These are phyloP conservation scores for Ascochyta pisi DNA, from an alignment of 2,329 filamentous ascomycete genomes.

Conservation along the genomic window DNA sequence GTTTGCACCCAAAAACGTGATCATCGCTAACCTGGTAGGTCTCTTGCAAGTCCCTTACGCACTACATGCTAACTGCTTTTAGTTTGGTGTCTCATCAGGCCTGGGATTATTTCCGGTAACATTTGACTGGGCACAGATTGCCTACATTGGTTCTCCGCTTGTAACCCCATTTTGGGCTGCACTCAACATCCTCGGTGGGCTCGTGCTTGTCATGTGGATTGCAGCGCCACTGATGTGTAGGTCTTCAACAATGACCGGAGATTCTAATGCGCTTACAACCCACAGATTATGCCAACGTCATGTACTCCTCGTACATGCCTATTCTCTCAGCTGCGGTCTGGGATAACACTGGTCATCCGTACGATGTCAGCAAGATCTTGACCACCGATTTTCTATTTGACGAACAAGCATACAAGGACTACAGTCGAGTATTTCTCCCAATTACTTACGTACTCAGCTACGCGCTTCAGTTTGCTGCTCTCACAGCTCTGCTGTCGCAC, in stretches of 20 bases:
- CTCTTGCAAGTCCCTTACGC: not conserved
- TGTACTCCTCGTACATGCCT: slow-evolving; percentile 85
- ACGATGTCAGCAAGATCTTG: slow-evolving; percentile 81
- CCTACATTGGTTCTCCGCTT: slow-evolving; percentile 83
- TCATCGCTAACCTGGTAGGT: slow-evolving; percentile 75
- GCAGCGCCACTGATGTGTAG: slow-evolving; percentile 75
- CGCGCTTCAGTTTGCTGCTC: slow-evolving; percentile 81
- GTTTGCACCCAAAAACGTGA: slow-evolving; percentile 86
- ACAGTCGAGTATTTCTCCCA: slow-evolving; percentile 83
- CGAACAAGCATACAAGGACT: slow-evolving; percentile 75
- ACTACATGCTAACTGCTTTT: slow-evolving; percentile 12
- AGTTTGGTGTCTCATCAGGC: slow-evolving; percentile 83
- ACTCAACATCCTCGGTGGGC: slow-evolving; percentile 80
- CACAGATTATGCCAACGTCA: slow-evolving; percentile 74
- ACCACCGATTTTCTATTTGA: slow-evolving; percentile 82
- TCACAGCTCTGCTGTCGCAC: slow-evolving; percentile 80
- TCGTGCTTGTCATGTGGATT: slow-evolving; percentile 86
- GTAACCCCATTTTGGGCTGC: slow-evolving; percentile 87
- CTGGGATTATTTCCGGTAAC: slow-evolving; percentile 84
- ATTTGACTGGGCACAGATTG: slow-evolving; percentile 91
- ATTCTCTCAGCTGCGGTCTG: slow-evolving; percentile 86
- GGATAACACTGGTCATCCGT: slow-evolving; percentile 80
- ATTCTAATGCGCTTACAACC: slow-evolving; percentile 10
- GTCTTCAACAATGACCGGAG: slow-evolving; percentile 16
- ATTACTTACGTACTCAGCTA: slow-evolving; percentile 90